phyloP scores from a whole-genome alignment of 2,329 filamentous ascomycete species.

The Penicillium hesseltinei region DNA sequence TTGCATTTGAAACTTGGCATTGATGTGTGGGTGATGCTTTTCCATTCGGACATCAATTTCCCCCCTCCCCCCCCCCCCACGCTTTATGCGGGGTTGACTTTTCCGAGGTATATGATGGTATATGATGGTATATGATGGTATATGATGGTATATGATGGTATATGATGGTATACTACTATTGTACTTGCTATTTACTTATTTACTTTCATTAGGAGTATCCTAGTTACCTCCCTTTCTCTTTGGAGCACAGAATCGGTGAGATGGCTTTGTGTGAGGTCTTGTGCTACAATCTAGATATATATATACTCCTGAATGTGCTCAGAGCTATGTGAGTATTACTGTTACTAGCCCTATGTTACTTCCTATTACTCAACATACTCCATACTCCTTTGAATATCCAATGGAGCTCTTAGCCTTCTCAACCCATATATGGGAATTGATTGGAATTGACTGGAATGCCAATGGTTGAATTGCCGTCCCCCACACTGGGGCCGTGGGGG shows the following conservation, averaged over 20 bases:
- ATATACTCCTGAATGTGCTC: background rate
- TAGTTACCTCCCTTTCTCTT: background rate
- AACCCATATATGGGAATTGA: background rate
- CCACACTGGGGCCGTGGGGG: constrained; percentile 2
- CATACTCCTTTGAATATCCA: background rate
- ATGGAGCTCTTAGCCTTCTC: background rate
- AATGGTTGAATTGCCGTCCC: constrained; percentile 1
- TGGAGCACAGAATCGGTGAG: background rate
- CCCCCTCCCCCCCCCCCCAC: background rate
- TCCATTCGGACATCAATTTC: background rate
- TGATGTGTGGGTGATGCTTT: background rate
- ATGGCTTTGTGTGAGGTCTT: background rate
- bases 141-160: background rate
- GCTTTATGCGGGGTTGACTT: constrained; percentile 12
- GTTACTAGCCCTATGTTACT: background rate
- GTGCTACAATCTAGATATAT: background rate
- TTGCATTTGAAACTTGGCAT: background rate
- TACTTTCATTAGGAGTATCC: background rate
- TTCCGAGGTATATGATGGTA: background rate
- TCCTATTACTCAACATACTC: background rate
- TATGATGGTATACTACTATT: background rate
- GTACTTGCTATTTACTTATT: background rate
- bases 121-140: background rate
- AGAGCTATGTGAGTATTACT: background rate
- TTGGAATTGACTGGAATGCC: background rate